Base-by-base conservation (phyloP, 352 stramenopile species). In the Aphanomyces euteiches region DNA sequence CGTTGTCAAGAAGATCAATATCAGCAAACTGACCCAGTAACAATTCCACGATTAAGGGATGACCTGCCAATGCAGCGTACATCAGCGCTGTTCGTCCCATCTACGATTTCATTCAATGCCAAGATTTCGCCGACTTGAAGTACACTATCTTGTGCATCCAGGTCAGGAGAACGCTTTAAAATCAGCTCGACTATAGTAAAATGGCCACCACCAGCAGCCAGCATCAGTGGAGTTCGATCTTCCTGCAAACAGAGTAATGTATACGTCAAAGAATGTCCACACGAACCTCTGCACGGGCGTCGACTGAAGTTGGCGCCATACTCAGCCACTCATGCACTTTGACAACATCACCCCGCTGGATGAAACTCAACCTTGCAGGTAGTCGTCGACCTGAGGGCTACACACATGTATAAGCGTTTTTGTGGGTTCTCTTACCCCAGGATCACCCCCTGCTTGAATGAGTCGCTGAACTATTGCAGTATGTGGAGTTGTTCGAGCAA, bases 21-120 rank as follows among this genome's bases (percentile, higher is more conserved):
- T 67, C 60, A 34, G 60, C 60, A 67, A 67, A 67, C 12, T 67
- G 60, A 13, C 60, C 60, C 4, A 67, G 47, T 10, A 67, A 41
- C 43, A 67, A 56, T 15, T 67, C 60, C 7, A 67, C 19, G 28
- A 67, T 57, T 28, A n/a, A 54, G 12, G 60, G 60, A 8, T 67
- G 41, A 17, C 60, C 60, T 10, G 19, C 37, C 36, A 67, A 37
- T 19, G 60, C 60, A 28, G 60, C 60, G 0, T 56, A 57, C 60
- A 67, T 67, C 28, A 67, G 60, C 3, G 60, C 60, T 15, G 60
- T 67, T 7, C 37, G 37, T 34, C 47, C 60, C 60, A 67, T 67
- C 60, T 57, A 57, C 21, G 37, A 4, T 17, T 5, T 7, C 50
- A 54, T 38, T 12, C 3, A 7, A 57, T 57, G 37, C 5, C 17